Base-by-base conservation (phyloP, 2,329 filamentous ascomycete species). In the Fusarium goolgardi region DNA sequence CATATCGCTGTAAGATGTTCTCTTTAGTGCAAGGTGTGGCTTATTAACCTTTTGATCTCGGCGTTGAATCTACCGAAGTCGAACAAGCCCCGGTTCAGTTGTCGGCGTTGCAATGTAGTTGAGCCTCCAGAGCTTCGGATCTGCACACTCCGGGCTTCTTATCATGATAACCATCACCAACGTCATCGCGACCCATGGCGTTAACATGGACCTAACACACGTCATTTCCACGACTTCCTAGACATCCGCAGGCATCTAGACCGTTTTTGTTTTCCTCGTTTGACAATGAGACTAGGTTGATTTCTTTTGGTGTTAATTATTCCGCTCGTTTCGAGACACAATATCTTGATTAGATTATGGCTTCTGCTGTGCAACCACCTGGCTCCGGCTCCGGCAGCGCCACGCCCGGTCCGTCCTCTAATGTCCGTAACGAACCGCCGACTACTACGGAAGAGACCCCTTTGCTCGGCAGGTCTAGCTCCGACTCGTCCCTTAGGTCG, bases 381-480 rank as follows among this genome's bases (percentile, higher is more conserved):
- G 59, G 64, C 55, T 10, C 49, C 50, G 29, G 40, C 23, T 41
- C 59, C 61, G 61, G 61, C 59, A 39, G 41, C 40, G 49, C 59
- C 56, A 47, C 41, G 10, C 63, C 46, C 39, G 51, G 53, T 18
- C 59, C 45, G 57, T 57, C 59, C 12, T 37, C 59, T 29, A n/a
- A 44, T 46, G 27, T 39, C 45, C 51, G n/a, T 46, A 40, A 59
- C 27, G 56, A 54, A 21, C 27, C 41, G 35, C 16, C 44, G 21
- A 23, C 16, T n/a, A 41, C 34, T 25, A 65, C 63, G 15, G 72
- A 74, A 46, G 56, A 69, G 53, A 74, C 73, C 21, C 73, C 73
- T 2, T 51, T 75, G 20, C 53, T 75, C 29, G 41, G 49, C 35
- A 20, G 43, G 20, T 59, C 55, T 27, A 44, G 32, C 40, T 63